These are phyloP conservation scores for Chaetomium fimeti DNA, from an alignment of 495 filamentous ascomycete genomes.

Conservation along the genomic window DNA sequence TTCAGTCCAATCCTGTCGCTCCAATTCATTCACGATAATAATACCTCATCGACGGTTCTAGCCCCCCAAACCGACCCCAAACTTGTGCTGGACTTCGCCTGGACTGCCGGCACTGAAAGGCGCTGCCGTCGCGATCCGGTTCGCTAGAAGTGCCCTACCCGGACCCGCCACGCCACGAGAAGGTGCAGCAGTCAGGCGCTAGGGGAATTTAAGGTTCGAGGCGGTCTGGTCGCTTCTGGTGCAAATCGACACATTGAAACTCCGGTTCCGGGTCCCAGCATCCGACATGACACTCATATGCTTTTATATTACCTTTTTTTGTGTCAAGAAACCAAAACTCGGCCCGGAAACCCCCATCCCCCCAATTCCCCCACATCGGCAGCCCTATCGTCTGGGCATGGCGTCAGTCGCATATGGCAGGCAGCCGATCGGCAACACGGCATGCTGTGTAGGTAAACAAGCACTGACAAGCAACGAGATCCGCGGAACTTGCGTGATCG, in stretches of 20 bases:
- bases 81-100: not conserved
- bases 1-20: not conserved
- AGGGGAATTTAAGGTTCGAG: not conserved
- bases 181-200: not conserved
- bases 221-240: no score
- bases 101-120: not conserved
- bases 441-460: not conserved
- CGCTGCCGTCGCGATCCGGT: constrained; percentile 10
- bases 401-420: not conserved
- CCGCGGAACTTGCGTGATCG: constrained; percentile 7
- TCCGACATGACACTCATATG: no score
- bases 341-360: not conserved
- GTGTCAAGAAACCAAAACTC: not conserved
- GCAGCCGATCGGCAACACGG: constrained; percentile 1
- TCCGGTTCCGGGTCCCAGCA: no score
- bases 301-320: not conserved
- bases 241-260: no score
- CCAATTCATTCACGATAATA: not conserved
- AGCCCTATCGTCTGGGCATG: constrained; percentile 3
- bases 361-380: not conserved
- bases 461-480: not conserved
- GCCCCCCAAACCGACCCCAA: not conserved
- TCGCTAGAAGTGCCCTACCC: constrained; percentile 7
- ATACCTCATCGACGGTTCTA: no score
- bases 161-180: constrained; percentile 1